A percentile compares a stretch with the other conserved stretches of the same genome.
phyloP scores from a whole-genome alignment of 2,329 filamentous ascomycete genomes.

The Diaporthe longicolla region DNA sequence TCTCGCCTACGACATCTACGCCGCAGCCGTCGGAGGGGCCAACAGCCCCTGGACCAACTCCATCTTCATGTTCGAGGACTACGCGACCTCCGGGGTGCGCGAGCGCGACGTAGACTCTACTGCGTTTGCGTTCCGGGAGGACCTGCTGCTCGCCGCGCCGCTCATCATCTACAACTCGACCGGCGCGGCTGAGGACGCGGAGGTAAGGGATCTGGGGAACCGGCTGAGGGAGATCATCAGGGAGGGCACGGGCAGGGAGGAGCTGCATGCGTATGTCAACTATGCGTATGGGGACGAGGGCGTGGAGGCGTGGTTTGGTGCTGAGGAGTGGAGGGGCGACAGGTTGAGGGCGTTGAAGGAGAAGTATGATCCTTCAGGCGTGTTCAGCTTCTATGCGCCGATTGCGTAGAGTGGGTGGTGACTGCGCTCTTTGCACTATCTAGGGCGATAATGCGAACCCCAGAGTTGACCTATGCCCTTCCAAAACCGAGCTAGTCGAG shows the following conservation, averaged over 20 bases:
- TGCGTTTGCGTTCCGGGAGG: constrained; percentile 61
- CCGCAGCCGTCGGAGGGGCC: constrained; percentile 48
- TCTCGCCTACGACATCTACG: constrained; percentile 53
- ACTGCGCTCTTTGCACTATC: neutral
- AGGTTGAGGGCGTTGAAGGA: constrained; percentile 61
- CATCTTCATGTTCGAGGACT: constrained; percentile 70
- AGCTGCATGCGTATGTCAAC: constrained; percentile 62
- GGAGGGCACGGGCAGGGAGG: constrained; percentile 50
- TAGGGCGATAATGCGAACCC: neutral
- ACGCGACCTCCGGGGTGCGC: constrained; percentile 61
- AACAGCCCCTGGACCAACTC: constrained; percentile 53
- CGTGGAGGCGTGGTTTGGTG: constrained; percentile 60
- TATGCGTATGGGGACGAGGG: constrained; percentile 65
- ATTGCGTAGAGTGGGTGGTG: constrained; percentile 43
- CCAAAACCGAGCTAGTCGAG: neutral
- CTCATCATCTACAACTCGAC: constrained; percentile 55
- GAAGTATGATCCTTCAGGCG: constrained; percentile 62
- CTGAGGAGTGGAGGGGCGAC: constrained; percentile 62
- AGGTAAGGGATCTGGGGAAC: constrained; percentile 55
- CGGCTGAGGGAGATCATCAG: constrained; percentile 55
- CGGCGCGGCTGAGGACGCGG: constrained; percentile 50
- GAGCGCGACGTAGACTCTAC: constrained; percentile 52
- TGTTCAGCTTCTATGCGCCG: constrained; percentile 62
- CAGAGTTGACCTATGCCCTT: neutral
- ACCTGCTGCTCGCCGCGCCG: constrained; percentile 55